phyloP scores from a whole-genome alignment of 345 rosid genomes.

The Gynandropsis gynandra region DNA sequence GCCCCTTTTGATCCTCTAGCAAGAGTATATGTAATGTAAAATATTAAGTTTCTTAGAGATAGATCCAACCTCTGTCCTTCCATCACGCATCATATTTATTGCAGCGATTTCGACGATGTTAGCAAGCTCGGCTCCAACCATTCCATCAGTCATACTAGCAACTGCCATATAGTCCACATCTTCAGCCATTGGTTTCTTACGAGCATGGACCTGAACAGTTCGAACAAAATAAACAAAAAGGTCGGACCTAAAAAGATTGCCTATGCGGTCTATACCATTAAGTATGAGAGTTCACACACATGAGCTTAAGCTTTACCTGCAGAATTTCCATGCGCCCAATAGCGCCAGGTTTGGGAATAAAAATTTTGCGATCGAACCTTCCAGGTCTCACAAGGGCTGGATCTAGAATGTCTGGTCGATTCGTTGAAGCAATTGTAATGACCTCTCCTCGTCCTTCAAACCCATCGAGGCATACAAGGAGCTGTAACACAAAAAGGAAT shows the following conservation, averaged over 20 bases:
- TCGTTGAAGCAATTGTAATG: constrained; percentile 91
- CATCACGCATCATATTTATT: constrained; percentile 89
- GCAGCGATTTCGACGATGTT: constrained; percentile 92
- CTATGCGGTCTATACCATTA: background rate
- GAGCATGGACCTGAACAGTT: constrained; percentile 71
- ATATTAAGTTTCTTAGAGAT: background rate
- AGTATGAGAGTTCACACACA: background rate
- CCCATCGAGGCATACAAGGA: constrained; percentile 88
- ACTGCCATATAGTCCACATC: constrained; percentile 93
- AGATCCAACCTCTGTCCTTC: constrained; percentile 67
- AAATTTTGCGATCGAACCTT: constrained; percentile 76
- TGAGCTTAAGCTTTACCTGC: constrained; percentile 35
- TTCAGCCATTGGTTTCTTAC: constrained; percentile 90
- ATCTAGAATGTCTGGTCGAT: constrained; percentile 93
- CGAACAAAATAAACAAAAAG: background rate
- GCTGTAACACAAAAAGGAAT: constrained; percentile 37
- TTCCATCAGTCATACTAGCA: constrained; percentile 86
- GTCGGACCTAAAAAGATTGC: constrained; percentile 1
- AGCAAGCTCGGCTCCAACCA: constrained; percentile 99
- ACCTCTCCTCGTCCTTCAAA: constrained; percentile 98
- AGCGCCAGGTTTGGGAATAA: constrained; percentile 79
- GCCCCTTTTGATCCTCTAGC: background rate
- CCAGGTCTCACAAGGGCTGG: constrained; percentile 95
- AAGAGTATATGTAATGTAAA: background rate
- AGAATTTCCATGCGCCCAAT: constrained; percentile 88